Percentiles rank a stretch among this genome's conserved stretches.
Evolutionary conservation across 805 yeast species (phyloP).

Genomic region (Kazachstania martiniae): DNA sequence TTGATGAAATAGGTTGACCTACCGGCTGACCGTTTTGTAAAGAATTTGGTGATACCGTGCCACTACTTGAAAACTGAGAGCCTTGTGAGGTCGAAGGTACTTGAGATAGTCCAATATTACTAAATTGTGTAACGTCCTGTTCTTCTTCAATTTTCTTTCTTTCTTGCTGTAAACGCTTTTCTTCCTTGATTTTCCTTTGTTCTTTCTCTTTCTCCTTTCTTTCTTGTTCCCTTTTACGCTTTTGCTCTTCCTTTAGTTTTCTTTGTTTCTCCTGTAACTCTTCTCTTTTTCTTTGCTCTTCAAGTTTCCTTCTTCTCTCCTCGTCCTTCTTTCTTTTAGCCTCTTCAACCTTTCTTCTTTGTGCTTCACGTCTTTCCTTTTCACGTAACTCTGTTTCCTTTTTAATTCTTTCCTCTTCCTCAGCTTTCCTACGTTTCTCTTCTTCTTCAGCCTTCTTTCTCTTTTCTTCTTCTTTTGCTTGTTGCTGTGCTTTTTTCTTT

Average conservation of each 20-base stretch:
- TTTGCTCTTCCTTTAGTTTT: slow-evolving; percentile 31
- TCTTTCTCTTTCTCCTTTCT: slow-evolving; percentile 21
- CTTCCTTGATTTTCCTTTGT: slow-evolving; percentile 19
- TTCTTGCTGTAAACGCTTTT: slow-evolving; percentile 9
- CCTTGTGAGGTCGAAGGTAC: too few species aligned
- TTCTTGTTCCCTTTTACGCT: slow-evolving; percentile 29
- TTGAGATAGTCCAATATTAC: neutral
- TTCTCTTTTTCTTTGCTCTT: slow-evolving; percentile 33
- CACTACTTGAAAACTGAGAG: too few species aligned
- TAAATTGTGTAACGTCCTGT: slow-evolving; percentile 21
- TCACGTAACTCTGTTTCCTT: slow-evolving; percentile 33
- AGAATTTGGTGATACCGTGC: too few species aligned
- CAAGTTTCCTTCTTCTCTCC: slow-evolving; percentile 31
- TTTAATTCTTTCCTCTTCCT: slow-evolving; percentile 35
- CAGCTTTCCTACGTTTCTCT: slow-evolving; percentile 45
- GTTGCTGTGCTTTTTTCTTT: slow-evolving; percentile 51
- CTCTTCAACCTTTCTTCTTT: slow-evolving; percentile 32
- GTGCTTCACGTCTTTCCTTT: slow-evolving; percentile 32
- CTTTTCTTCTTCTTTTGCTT: slow-evolving; percentile 52
- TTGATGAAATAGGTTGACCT: too few species aligned
- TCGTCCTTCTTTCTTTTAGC: slow-evolving; percentile 30
- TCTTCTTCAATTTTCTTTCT: slow-evolving; percentile 15
- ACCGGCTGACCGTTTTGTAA: too few species aligned
- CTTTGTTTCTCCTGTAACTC: slow-evolving; percentile 31
- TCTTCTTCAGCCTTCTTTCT: slow-evolving; percentile 51